phyloP scores from a whole-genome alignment of 805 yeast genomes.

The Starmerella scarabaei region DNA sequence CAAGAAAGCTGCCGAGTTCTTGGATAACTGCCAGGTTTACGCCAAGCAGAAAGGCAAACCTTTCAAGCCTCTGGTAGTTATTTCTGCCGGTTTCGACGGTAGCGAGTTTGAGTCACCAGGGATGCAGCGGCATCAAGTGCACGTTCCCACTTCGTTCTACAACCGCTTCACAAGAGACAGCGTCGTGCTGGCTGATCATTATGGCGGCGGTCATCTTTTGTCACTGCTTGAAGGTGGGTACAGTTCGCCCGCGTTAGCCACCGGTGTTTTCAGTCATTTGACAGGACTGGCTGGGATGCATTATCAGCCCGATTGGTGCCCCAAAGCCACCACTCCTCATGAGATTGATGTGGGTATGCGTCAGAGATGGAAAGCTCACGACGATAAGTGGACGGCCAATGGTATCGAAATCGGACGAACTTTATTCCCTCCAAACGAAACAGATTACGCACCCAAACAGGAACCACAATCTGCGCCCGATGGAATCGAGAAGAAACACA shows the following conservation, averaged over 20 bases:
- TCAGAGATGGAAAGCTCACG: constrained; percentile 40
- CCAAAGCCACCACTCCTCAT: constrained; percentile 41
- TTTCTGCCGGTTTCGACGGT: constrained; percentile 84
- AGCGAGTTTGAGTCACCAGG: constrained; percentile 68
- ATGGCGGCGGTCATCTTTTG: constrained; percentile 45
- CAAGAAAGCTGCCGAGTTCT: constrained; percentile 51
- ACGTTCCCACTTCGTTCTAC: constrained; percentile 71
- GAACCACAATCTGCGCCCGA: neutral
- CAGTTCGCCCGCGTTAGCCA: constrained; percentile 64
- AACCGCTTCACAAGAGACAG: constrained; percentile 61
- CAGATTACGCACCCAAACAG: neutral
- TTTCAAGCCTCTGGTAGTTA: constrained; percentile 47
- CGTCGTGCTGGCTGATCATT: constrained; percentile 51
- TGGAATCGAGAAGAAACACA: neutral
- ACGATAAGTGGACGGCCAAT: constrained; percentile 19
- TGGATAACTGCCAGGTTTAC: constrained; percentile 1
- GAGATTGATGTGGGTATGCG: constrained; percentile 59
- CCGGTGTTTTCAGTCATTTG: constrained; percentile 69
- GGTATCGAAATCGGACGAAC: constrained; percentile 27
- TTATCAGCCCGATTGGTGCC: constrained; percentile 58
- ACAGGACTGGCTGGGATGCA: constrained; percentile 48
- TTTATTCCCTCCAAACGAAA: constrained; percentile 16
- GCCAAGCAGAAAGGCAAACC: constrained; percentile 25
- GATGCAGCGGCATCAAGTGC: constrained; percentile 74
- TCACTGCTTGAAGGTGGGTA: constrained; percentile 79